phyloP scores from a whole-genome alignment of 352 stramenopile genomes.

The Peronospora destructor region DNA sequence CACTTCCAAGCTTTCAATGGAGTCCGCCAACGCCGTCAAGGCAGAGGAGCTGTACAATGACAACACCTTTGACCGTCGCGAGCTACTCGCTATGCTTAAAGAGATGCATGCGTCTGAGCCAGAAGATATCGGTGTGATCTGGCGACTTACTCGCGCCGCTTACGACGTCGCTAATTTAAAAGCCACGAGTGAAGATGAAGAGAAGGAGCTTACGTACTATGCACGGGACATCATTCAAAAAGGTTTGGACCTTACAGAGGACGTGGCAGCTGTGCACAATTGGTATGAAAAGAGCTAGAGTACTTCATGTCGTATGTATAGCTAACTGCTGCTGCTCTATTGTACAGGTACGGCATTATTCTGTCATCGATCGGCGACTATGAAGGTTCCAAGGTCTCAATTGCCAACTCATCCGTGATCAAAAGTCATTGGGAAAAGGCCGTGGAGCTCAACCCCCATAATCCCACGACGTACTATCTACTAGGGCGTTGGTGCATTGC shows the following conservation, averaged over 20 bases:
- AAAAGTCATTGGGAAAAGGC: slow-evolving; percentile 78
- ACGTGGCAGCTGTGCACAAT: slow-evolving; percentile 71
- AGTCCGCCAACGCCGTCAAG: slow-evolving; percentile 55
- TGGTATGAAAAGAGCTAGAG: slow-evolving; percentile 33
- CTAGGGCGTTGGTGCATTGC: slow-evolving; percentile 80
- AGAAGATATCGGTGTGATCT: slow-evolving; percentile 54
- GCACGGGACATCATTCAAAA: slow-evolving; percentile 55
- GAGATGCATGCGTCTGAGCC: slow-evolving; percentile 47
- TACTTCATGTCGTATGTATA: neutral
- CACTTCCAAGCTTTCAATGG: slow-evolving; percentile 29
- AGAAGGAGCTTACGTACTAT: slow-evolving; percentile 71
- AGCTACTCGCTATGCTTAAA: slow-evolving; percentile 59
- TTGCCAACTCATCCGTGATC: slow-evolving; percentile 79
- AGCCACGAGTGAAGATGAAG: slow-evolving; percentile 48
- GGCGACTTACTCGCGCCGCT: slow-evolving; percentile 51
- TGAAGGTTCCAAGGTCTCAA: slow-evolving; percentile 78
- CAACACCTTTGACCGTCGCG: slow-evolving; percentile 58
- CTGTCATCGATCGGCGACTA: slow-evolving; percentile 79
- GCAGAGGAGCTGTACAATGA: slow-evolving; percentile 81
- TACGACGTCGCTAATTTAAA: slow-evolving; percentile 63
- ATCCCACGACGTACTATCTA: slow-evolving; percentile 72
- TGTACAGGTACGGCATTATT: slow-evolving; percentile 66
- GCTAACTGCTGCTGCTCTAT: neutral
- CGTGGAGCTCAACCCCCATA: slow-evolving; percentile 58
- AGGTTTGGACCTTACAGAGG: slow-evolving; percentile 40